These are phyloP conservation scores for Talaromyces trachyspermus DNA, from an alignment of 495 filamentous ascomycete genomes.

Conservation along the genomic window DNA sequence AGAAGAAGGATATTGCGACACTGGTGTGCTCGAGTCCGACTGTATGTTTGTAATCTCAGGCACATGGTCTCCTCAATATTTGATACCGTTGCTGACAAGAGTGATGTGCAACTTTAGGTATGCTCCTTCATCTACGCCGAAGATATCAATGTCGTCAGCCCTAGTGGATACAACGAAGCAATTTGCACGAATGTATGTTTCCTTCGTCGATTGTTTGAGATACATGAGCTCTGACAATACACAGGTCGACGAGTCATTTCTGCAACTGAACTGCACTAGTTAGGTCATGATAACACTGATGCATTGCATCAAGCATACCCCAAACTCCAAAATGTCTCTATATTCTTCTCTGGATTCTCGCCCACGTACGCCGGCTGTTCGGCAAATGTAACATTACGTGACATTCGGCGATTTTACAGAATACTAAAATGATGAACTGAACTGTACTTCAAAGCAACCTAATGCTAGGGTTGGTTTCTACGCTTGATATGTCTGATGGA, in stretches of 20 bases:
- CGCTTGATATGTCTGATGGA: too few relatives aligned
- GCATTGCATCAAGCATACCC: slow-evolving; percentile 29
- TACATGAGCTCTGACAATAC: not conserved
- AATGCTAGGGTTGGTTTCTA: too few relatives aligned
- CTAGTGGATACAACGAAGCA: slow-evolving; percentile 40
- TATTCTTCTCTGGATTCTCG: slow-evolving; percentile 40
- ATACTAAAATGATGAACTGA: too few relatives aligned
- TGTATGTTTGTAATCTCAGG: slow-evolving; percentile 17
- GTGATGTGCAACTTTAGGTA: slow-evolving; percentile 20
- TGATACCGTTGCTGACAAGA: not conserved
- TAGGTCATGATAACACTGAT: not conserved
- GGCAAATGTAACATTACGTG: slow-evolving; percentile 44
- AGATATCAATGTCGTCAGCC: slow-evolving; percentile 45
- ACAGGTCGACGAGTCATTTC: slow-evolving; percentile 28
- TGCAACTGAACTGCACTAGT: slow-evolving; percentile 38
- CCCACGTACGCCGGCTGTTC: slow-evolving; percentile 44
- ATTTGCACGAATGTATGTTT: slow-evolving; percentile 46
- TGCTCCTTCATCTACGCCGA: slow-evolving; percentile 47
- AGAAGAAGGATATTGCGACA: slow-evolving; percentile 43
- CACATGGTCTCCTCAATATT: not conserved
- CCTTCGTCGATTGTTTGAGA: not conserved
- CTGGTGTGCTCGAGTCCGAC: slow-evolving; percentile 50
- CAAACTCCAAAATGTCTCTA: slow-evolving; percentile 40
- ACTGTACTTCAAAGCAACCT: too few relatives aligned
- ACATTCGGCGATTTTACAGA: slow-evolving; percentile 42